Percentiles rank a stretch among this genome's conserved stretches.
These are phyloP conservation scores for Dactylellina haptotyla DNA, from an alignment of 2,329 filamentous ascomycete genomes.

Conservation along the genomic window DNA sequence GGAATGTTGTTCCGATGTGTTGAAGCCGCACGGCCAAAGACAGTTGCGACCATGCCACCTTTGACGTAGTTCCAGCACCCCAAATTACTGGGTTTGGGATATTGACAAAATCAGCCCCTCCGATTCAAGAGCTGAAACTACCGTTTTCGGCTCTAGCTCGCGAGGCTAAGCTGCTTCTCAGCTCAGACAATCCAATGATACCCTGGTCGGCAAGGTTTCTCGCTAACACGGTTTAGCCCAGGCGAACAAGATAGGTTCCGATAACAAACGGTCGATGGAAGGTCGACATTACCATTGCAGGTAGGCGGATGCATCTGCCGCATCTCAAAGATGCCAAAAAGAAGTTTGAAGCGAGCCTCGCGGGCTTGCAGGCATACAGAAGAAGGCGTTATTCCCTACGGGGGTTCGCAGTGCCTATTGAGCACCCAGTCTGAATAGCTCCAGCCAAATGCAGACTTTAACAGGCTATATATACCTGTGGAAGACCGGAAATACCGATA, in stretches of 20 bases:
- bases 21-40: slow-evolving; percentile 6
- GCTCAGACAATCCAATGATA: slow-evolving; percentile 14
- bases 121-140: slow-evolving; percentile 4
- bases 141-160: background rate
- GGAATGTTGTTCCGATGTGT: slow-evolving; percentile 41
- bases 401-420: slow-evolving; percentile 1
- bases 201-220: slow-evolving; percentile 26
- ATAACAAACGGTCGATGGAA: slow-evolving; percentile 35
- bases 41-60: background rate
- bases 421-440: background rate
- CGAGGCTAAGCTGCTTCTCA: background rate
- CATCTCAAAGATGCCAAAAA: slow-evolving; percentile 35
- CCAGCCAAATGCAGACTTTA: slow-evolving; percentile 11
- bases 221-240: slow-evolving; percentile 44
- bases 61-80: background rate
- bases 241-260: slow-evolving; percentile 39
- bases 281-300: slow-evolving; percentile 36
- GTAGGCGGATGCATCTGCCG: slow-evolving; percentile 49
- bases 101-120: slow-evolving; percentile 12
- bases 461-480: slow-evolving; percentile 42
- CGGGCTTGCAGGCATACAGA: slow-evolving; percentile 19
- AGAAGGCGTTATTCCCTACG: slow-evolving; percentile 18
- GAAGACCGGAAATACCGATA: slow-evolving; percentile 28
- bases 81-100: background rate
- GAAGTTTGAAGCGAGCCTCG: slow-evolving; percentile 48